phyloP scores from a whole-genome alignment of 306 rosid species.

The Macrotyloma uniflorum region DNA sequence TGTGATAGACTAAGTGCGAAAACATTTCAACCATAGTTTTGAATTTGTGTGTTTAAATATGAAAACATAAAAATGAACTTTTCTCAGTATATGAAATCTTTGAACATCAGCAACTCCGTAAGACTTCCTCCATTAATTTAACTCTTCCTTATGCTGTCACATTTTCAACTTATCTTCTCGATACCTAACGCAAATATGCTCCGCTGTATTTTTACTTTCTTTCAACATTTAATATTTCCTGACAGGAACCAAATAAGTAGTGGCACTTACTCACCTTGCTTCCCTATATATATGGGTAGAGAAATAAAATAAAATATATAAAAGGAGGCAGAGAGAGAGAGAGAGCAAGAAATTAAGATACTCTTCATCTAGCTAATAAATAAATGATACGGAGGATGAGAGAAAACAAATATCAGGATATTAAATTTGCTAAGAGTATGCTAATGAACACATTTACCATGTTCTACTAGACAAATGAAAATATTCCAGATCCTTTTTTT shows the following conservation, averaged over 20 bases:
- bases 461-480: neutral
- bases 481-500: neutral
- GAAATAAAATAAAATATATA: neutral
- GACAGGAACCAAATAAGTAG: neutral
- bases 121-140: slow-evolving; percentile 2
- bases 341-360: neutral
- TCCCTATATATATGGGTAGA: neutral
- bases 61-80: slow-evolving; percentile 3
- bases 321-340: neutral
- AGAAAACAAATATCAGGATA: neutral
- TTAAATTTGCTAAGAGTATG: neutral
- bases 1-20: neutral
- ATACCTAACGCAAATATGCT: slow-evolving; percentile 15
- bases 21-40: slow-evolving; percentile 4
- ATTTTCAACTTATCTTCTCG: neutral
- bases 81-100: slow-evolving; percentile 6
- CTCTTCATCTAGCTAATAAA: neutral
- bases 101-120: neutral
- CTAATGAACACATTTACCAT: neutral
- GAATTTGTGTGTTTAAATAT: neutral
- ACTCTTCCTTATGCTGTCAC: neutral
- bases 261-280: slow-evolving; percentile 6
- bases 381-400: neutral
- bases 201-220: slow-evolving; percentile 3
- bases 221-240: slow-evolving; percentile 1